Evolutionary conservation across 2,329 filamentous ascomycete species (phyloP), one percentile per base, ranked within the genome.

Genomic region (Boeremia exigua): DNA sequence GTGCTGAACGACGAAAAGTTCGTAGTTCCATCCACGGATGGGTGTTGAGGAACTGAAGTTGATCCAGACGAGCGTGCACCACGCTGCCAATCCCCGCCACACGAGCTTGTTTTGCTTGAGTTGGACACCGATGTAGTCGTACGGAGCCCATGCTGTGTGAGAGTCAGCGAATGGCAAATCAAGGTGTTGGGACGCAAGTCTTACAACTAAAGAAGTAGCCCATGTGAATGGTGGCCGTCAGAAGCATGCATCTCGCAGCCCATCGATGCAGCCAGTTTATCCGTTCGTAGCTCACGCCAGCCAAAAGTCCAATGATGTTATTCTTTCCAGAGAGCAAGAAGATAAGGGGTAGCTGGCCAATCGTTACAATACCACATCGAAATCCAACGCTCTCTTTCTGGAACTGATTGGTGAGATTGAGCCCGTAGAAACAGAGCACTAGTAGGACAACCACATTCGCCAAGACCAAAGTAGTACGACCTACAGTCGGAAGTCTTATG

Each of bases 261-360:
- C 88, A 91, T 57, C 88, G 82, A 66, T 91, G 88, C 48, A 90
- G 74, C 88, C 88, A 91, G 70, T 89, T 90, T 54, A 91, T 77
- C 8, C 86, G 81, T 74, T 91, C 88, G 66, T 90, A 86, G 57
- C 86, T 86, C 9, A 83, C 81, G 10, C 88, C 88, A 4, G 83
- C 80, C 23, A 91, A 74, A 48, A 81, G 78, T 1, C 84, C 86
- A n/a, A 90, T 75, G 17, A 85, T 75, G 60, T 84, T 86, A 54
- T 81, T 80, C 69, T 84, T 84, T 9, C 82, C 81, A 1, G 82
- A 78, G 32, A 86, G 77, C 10, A 86, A 72, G 60, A 84, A 82
- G 47, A 86, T 75, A n/a, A 86, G 68, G 1, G 84, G 84, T 3
- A 86, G 61, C 61, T 86, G 83, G 9, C 78, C 75, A 42, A 85